Percentiles rank a stretch among this genome's conserved stretches.
Conservation (phyloP, 768 basidiomycete genomes). For the Trametes maxima region DNA sequence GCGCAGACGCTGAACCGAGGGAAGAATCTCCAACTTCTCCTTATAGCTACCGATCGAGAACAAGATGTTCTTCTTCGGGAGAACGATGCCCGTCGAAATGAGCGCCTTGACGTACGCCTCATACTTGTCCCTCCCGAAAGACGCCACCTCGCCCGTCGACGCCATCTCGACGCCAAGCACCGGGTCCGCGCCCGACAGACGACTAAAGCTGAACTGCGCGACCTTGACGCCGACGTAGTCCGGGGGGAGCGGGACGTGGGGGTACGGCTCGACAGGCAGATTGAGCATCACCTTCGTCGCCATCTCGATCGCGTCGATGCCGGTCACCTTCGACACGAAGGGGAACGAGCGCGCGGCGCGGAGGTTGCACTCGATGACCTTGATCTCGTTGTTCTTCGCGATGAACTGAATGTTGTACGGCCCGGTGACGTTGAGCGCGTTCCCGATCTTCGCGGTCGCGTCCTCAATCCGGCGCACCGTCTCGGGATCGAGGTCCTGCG, state of each 20-base stretch:
- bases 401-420: constrained; percentile 99
- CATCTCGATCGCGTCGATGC: constrained; percentile 97
- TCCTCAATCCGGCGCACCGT: constrained; percentile 96
- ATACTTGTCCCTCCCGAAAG: constrained; percentile 96
- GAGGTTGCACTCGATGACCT: constrained; percentile 99
- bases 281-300: constrained; percentile 99
- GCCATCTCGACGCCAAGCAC: constrained; percentile 99
- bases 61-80: constrained; percentile 96
- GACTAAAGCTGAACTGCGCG: constrained; percentile 98
- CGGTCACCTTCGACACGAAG: constrained; percentile 98
- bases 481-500: constrained; percentile 96
- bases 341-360: constrained; percentile 98
- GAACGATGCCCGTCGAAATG: constrained; percentile 92
- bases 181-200: constrained; percentile 95
- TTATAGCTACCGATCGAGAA: constrained; percentile 96
- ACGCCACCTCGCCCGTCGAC: constrained; percentile 98
- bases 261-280: constrained; percentile 87
- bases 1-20: constrained; percentile 93
- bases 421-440: constrained; percentile 96
- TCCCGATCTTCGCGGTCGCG: constrained; percentile 96
- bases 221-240: constrained; percentile 99
- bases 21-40: constrained; percentile 95
- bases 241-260: constrained; percentile 79
- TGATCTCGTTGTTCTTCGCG: constrained; percentile 99
- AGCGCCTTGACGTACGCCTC: constrained; percentile 98